Base-by-base conservation (phyloP, 73 alveolate species). In the Paramecium sonneborni region DNA sequence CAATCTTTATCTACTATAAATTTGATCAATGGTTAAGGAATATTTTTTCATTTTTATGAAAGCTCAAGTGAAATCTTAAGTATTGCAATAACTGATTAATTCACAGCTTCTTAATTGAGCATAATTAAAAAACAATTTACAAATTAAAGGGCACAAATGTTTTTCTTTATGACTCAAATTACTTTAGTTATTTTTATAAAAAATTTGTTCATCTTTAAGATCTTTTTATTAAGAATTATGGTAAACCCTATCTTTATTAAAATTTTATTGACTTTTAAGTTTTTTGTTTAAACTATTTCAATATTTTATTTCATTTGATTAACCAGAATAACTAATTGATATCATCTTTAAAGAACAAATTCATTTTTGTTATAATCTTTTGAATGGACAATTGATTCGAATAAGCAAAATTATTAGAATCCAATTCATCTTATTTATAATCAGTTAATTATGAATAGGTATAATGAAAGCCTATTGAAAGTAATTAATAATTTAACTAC, bases 1-100 rank as follows among this genome's bases (percentile, higher is more conserved):
- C 68, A 88, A 70, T 32, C 94, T 76, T 18, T 70, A 67, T 15
- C 91, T 91, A 24, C 94, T 68, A 24, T 37, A 41, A 44, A 41
- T 88, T 30, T 76, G 12, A 72, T 88, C 94, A 14, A 88, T 85
- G 23, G 39, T 57, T 44, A 11, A 88, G 76, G 20, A 82, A 69
- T 41, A 70, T 88, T 20, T 46, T 67, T 85, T 70, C 43, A 18
- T 55, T 69, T 68, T 32, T 56, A 34, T 28, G 55, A 32, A n/a
- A 91, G 91, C 9, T 43, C 52, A 2, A 46, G 34, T 15, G 79
- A 38, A 39, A 88, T 37, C 18, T 88, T 88, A 11, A 88, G 39
- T 1, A 88, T 55, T 10, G 74, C 76, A 43, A 57, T 70, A 3
- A 88, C 23, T 44, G 70, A 69, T 32, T 68, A 34, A 15, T 69